Evolutionary conservation across 139 green algal genomes (phyloP), one percentile per base, ranked within the genome.

Genomic region (Nannochloris sp.): DNA sequence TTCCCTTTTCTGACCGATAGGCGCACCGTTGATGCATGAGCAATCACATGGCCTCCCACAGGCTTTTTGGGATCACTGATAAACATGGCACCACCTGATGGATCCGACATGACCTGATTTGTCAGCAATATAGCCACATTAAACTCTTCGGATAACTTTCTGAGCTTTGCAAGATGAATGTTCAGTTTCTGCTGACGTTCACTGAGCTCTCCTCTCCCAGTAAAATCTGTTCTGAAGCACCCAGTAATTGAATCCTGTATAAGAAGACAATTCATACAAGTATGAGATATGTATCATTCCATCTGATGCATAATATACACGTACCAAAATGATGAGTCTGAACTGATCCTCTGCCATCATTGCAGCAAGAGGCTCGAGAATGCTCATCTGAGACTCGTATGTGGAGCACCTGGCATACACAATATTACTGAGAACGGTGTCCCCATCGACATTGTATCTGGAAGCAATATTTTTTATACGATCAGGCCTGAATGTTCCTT

Each of bases 181-280:
- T 76, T 79, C 23, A 97, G 83, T 56, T 80, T 86, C 77, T 97
- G 89, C 80, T 98, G 92, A 49, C 92, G 69, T 37, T 96, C 91
- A 16, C 84, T 78, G 37, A 97, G 82, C 75, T 97, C 89, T 0
- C 91, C 92, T 9, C 91, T 73, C 1, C 91, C 91, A 12, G 20
- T 72, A 70, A 91, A 98, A 71, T 98, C 91, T 9, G 77, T 73
- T 3, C 90, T 72, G 73, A 96, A 87, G 64, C 87, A 79, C 13
- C 76, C 78, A 12, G 82, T 96, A 58, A 97, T 83, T 44, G 59
- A 83, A 78, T 98, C 92, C 51, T 93, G 73, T 56, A 94, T 70
- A 60, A 79, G 50, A 29, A 43, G 4, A 61, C 26, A 23, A 36
- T 30, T 28, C 30, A 36, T 40, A 8, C 13, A n/a, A 29, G 6